Base-by-base conservation (phyloP, 441 rosid species). In the Erodium chrysanthum region DNA sequence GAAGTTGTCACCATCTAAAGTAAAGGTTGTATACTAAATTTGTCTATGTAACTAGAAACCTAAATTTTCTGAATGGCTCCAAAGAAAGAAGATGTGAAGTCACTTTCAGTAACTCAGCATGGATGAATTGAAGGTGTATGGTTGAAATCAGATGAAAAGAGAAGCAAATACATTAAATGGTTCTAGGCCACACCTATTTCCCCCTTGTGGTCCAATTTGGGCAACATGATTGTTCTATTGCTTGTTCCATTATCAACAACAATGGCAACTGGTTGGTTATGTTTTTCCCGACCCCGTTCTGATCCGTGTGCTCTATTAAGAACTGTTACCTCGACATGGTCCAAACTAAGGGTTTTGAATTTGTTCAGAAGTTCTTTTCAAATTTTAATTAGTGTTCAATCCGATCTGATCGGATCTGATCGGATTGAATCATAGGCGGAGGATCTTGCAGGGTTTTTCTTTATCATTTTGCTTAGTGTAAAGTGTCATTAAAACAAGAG, bases 141-240 rank as follows among this genome's bases (percentile, higher is more conserved):
- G 61, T 21, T 56, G 61, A 18, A 56, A 56, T 56, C 25, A 7
- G 61, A 18, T 18, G 60, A 20, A 25, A 54, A 54, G 25, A 18
- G 60, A 54, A 56, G 23, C 61, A 7, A 3, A 56, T 2, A 9
- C 61, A 15, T 21, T 22, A 8, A 52, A 37, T 18, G 25, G 25
- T 3, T 20, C 3, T 20, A 18, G 25, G 27, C 60, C 22, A 54
- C 20, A 56, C 61, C 22, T 14, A 56, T 20, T 56, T 20, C 27
- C 61, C 21, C n/a, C 8, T 56, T 56, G 61, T 56, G 61, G 61
- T 56, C 61, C 61, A 56, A 18, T 6, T 56, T 21, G 61, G 61
- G 8, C 61, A 56, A 4, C 61, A 56, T 56, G 12, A 21, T 56
- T 56, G 61, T 21, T 56, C 10, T 56, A 20, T 22, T 56, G 61